Conservation (phyloP, 1,284 basidiomycete species). For the Leccinum variabile region DNA sequence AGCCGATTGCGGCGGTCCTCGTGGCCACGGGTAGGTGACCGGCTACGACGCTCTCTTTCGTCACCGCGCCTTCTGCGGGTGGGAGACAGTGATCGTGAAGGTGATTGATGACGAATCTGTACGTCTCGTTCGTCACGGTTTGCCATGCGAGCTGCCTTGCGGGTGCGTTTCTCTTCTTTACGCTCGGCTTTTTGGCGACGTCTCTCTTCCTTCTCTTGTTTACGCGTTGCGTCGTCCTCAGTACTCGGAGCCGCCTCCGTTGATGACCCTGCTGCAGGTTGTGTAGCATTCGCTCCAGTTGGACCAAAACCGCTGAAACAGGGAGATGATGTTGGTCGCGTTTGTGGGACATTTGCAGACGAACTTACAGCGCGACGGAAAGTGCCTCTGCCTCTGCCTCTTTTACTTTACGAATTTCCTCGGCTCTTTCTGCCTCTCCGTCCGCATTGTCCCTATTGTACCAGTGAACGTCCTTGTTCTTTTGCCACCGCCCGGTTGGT, state of each 20-base stretch:
- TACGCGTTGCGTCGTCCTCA: slow-evolving; percentile 36
- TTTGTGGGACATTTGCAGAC: background rate
- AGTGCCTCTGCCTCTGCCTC: slow-evolving; percentile 87
- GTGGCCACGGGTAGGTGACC: slow-evolving; percentile 30
- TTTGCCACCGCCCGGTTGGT: slow-evolving; percentile 92
- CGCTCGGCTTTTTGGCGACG: slow-evolving; percentile 57
- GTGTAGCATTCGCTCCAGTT: slow-evolving; percentile 42
- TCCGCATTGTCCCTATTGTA: slow-evolving; percentile 66
- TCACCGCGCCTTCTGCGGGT: slow-evolving; percentile 19
- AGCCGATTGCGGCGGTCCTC: slow-evolving; percentile 23
- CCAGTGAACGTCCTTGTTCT: slow-evolving; percentile 94
- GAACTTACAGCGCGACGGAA: slow-evolving; percentile 69
- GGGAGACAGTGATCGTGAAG: slow-evolving; percentile 49
- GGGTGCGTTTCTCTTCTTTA: slow-evolving; percentile 56
- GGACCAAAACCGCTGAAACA: slow-evolving; percentile 59
- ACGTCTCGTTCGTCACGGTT: slow-evolving; percentile 35
- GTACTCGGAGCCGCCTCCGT: slow-evolving; percentile 29
- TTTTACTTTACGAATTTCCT: slow-evolving; percentile 80
- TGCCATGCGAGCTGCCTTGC: slow-evolving; percentile 47
- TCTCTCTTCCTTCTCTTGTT: slow-evolving; percentile 56
- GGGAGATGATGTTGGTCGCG: slow-evolving; percentile 6
- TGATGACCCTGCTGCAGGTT: slow-evolving; percentile 18
- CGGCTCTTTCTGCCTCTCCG: slow-evolving; percentile 49
- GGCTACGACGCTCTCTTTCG: slow-evolving; percentile 26
- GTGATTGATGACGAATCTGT: slow-evolving; percentile 31